Percentiles rank a stretch among this genome's conserved stretches.
Conservation (phyloP, 2,329 filamentous ascomycete species). For the Ophiognomonia clavigignenti-juglandacearum region DNA sequence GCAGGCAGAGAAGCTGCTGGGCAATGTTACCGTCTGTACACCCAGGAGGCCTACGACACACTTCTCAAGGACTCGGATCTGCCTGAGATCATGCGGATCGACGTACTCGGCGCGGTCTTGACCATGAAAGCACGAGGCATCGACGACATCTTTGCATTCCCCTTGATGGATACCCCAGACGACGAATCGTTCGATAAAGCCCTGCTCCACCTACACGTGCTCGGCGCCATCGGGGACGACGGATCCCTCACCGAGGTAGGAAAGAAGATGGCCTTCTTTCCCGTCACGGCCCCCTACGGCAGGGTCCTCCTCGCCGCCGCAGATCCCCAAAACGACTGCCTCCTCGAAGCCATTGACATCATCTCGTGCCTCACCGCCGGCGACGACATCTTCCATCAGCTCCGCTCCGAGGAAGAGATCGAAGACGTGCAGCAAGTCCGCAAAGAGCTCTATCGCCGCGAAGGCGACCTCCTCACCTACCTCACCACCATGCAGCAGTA, state of each 20-base stretch:
- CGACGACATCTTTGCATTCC: constrained; percentile 74
- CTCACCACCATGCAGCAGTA: constrained; percentile 60
- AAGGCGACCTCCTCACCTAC: constrained; percentile 62
- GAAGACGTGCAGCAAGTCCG: constrained; percentile 50
- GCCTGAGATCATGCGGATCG: constrained; percentile 87
- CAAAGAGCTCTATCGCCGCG: constrained; percentile 54
- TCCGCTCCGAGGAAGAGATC: constrained; percentile 51
- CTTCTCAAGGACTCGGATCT: constrained; percentile 67
- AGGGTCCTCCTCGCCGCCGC: constrained; percentile 79
- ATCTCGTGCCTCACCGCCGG: constrained; percentile 61
- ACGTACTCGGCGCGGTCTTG: constrained; percentile 78
- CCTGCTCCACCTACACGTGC: constrained; percentile 70
- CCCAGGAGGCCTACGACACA: constrained; percentile 65
- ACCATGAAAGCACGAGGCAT: constrained; percentile 93
- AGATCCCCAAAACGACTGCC: constrained; percentile 63
- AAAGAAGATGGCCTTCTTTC: constrained; percentile 73
- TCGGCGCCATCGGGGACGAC: constrained; percentile 68
- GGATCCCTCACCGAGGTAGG: constrained; percentile 73
- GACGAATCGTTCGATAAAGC: constrained; percentile 76
- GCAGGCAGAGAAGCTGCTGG: constrained; percentile 89
- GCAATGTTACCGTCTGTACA: constrained; percentile 87
- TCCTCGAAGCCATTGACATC: constrained; percentile 82
- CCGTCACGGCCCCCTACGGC: constrained; percentile 74
- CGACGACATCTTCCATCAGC: constrained; percentile 57
- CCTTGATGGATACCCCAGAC: constrained; percentile 77